phyloP scores from a whole-genome alignment of 2,329 filamentous ascomycete genomes.

The Neobulgaria alba region DNA sequence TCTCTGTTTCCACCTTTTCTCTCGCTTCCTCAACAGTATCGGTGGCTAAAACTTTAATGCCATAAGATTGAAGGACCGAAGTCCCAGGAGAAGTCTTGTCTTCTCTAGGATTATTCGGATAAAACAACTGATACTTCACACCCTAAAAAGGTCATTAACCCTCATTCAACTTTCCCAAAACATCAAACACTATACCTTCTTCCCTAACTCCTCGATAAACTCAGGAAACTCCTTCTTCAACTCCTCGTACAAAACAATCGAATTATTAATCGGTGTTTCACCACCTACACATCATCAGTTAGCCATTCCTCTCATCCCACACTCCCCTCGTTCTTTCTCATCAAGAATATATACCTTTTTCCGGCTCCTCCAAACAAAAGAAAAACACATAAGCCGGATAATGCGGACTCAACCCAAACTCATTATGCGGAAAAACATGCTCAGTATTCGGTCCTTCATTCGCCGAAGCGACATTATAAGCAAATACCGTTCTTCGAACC shows the following conservation, averaged over 20 bases:
- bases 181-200: no score
- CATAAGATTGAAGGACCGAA: background rate
- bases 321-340: background rate
- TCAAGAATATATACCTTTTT: background rate
- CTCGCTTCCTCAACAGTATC: background rate
- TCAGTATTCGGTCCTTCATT: background rate
- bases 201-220: background rate
- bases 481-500: background rate
- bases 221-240: background rate
- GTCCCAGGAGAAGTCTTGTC: background rate
- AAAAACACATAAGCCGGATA: background rate
- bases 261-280: background rate
- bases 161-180: no score
- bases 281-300: background rate
- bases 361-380: background rate
- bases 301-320: no score
- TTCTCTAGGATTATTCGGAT: background rate
- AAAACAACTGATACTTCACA: background rate
- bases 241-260: background rate
- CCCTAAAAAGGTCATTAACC: background rate
- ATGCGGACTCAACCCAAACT: background rate
- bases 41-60: background rate
- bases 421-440: background rate
- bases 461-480: background rate
- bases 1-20: background rate